Evolutionary conservation across 192 early-diverging fungal species (phyloP).

Genomic region (Podochytrium sp.): DNA sequence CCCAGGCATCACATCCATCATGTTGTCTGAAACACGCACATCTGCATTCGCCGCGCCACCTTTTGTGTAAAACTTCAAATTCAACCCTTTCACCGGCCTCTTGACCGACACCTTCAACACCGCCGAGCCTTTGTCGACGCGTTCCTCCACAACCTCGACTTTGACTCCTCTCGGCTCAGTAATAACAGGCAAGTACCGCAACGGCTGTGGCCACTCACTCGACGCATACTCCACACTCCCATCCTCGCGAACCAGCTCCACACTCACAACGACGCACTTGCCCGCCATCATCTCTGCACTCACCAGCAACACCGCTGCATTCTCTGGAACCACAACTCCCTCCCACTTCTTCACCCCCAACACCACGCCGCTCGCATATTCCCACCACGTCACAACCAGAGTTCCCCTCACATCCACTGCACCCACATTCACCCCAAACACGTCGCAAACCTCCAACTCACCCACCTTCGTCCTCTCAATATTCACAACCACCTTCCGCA

Average conservation of each 20-base stretch:
- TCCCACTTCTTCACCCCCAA: not conserved
- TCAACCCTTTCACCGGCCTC: slow-evolving; percentile 23
- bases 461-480: not conserved
- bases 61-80: not conserved
- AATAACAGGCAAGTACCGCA: slow-evolving; percentile 23
- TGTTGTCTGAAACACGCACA: slow-evolving; percentile 14
- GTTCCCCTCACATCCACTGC: not conserved
- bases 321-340: slow-evolving; percentile 2
- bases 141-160: slow-evolving; percentile 1
- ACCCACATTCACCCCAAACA: slow-evolving; percentile 10
- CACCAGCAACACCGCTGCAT: slow-evolving; percentile 3
- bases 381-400: not conserved
- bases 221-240: not conserved
- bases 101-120: not conserved
- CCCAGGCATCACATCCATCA: slow-evolving; percentile 26
- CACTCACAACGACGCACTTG: slow-evolving; percentile 6
- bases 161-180: slow-evolving; percentile 9
- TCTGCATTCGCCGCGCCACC: not conserved
- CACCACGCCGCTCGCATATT: slow-evolving; percentile 4
- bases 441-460: not conserved
- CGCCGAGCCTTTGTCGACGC: not conserved
- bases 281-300: not conserved
- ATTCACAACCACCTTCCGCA: slow-evolving; percentile 7
- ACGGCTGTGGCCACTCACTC: slow-evolving; percentile 37
- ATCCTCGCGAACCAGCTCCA: not conserved